These are phyloP conservation scores for Trichoderma koningii DNA, from an alignment of 2,329 filamentous ascomycete species.

Conservation along the genomic window DNA sequence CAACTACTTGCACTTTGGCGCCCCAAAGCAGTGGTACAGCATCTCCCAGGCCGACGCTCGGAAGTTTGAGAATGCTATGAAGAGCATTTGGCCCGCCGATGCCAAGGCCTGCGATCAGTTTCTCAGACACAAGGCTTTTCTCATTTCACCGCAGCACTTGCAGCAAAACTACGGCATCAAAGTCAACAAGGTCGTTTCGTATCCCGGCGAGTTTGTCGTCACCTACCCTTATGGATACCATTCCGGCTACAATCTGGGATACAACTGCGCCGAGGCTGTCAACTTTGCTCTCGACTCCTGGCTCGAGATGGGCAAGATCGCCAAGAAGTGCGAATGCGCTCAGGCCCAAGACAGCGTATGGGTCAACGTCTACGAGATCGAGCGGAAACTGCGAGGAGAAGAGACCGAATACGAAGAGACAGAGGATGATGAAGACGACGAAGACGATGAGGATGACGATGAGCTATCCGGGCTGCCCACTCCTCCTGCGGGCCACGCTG, in stretches of 20 bases:
- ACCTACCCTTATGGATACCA: slow-evolving; percentile 99
- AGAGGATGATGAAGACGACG: slow-evolving; percentile 66
- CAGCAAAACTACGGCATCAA: slow-evolving; percentile 90
- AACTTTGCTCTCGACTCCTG: slow-evolving; percentile 96
- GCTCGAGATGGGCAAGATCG: slow-evolving; percentile 92
- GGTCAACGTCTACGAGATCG: slow-evolving; percentile 95
- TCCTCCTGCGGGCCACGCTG: slow-evolving; percentile 72
- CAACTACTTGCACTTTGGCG: slow-evolving; percentile 98
- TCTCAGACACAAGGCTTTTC: slow-evolving; percentile 93
- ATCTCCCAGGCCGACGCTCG: slow-evolving; percentile 94
- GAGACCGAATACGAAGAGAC: slow-evolving; percentile 81
- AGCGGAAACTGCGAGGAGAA: slow-evolving; percentile 89
- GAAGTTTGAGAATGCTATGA: slow-evolving; percentile 93
- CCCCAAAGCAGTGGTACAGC: slow-evolving; percentile 99
- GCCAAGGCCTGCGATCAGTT: slow-evolving; percentile 97
- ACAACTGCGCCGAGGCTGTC: slow-evolving; percentile 98
- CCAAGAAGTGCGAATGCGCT: slow-evolving; percentile 95
- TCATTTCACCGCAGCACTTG: slow-evolving; percentile 88
- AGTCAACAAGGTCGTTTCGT: slow-evolving; percentile 92
- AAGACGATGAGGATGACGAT: slow-evolving; percentile 63
- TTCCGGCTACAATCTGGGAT: slow-evolving; percentile 95
- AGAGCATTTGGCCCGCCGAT: slow-evolving; percentile 89
- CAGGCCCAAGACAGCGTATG: slow-evolving; percentile 96
- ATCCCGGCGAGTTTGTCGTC: slow-evolving; percentile 96
- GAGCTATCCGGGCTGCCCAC: slow-evolving; percentile 71